Evolutionary conservation across 768 basidiomycete species (phyloP), one percentile per base, ranked within the genome.

Genomic region (Fomitopsis pulvina): DNA sequence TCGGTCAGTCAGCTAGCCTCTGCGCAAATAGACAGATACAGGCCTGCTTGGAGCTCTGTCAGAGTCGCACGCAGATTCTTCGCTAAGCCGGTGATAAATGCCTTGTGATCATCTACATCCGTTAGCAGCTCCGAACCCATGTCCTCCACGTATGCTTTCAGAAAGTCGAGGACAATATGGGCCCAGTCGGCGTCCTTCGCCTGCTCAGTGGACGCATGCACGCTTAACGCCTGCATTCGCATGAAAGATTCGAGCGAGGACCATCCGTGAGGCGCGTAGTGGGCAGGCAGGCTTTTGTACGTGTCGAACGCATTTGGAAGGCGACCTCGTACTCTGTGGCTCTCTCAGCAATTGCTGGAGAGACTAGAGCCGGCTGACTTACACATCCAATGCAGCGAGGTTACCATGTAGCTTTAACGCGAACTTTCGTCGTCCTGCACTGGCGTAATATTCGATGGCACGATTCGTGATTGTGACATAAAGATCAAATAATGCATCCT

Each of bases 301-400:
- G 85, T 81, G 21, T 78, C 71, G 22, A 89, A 70, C 4, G 92
- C 90, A 18, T 70, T 73, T 5, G 71, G 63, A 26, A 83, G 68
- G 14, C 80, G 80, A 29, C 75, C 77, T 29, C 90, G 85, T 63
- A 85, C 77, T 5, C 92, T 93, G 8, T 21, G 18, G 24, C 30
- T 30, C 52, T 18, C n/a, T 32, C 41, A 49, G 21, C n/a, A 38
- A 25, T 29, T 39, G 30, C 39, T 56, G 32, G 29, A 21, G 10
- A 3, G n/a, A 1, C 40, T 16, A 40, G 18, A 41, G 40, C 7
- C 22, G 24, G 22, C 11, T 3, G 25, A 69, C 92, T 55, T 70
- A 97, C 95, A 85, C 66, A 56, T 97, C 93, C 30, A 98, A 76
- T 14, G 87, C 89, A 2, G 93, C 95, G 14, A 97, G 72, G 58